phyloP scores from a whole-genome alignment of 1,139 yeast species.

The Pichia sp. region DNA sequence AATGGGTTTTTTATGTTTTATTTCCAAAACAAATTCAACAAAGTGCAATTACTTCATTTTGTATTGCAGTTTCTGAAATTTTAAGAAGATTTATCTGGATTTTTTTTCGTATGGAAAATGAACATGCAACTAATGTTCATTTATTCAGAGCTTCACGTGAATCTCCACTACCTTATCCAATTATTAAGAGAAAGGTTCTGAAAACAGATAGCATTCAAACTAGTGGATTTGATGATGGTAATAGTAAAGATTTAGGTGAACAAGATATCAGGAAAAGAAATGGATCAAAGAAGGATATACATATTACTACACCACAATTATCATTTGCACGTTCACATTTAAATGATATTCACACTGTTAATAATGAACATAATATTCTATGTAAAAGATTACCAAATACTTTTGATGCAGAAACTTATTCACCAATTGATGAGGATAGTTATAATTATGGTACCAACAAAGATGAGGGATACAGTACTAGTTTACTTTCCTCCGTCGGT shows the following conservation, averaged over 20 bases:
- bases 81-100: conserved; percentile 83
- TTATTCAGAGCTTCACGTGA: conserved; percentile 83
- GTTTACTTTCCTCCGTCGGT: conserved; percentile 2
- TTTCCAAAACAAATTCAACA: conserved; percentile 76
- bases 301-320: conserved; percentile 3
- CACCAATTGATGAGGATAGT: background rate
- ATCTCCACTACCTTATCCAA: conserved; percentile 72
- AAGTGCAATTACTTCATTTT: conserved; percentile 83
- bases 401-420: background rate
- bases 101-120: conserved; percentile 89
- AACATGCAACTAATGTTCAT: conserved; percentile 84
- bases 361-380: background rate
- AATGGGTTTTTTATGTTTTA: conserved; percentile 80
- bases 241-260: conserved; percentile 11
- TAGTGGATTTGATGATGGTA: background rate
- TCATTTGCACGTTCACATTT: background rate
- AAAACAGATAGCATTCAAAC: background rate
- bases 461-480: background rate
- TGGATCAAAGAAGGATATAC: background rate
- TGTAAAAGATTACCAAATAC: background rate
- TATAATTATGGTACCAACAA: background rate
- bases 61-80: conserved; percentile 75
- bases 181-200: conserved; percentile 20
- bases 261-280: conserved; percentile 8
- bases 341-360: too few species aligned